Percentiles rank a stretch among this genome's conserved stretches.
Evolutionary conservation across 106 monocot genomes (phyloP).

Genomic region (Dendrobium nobile): DNA sequence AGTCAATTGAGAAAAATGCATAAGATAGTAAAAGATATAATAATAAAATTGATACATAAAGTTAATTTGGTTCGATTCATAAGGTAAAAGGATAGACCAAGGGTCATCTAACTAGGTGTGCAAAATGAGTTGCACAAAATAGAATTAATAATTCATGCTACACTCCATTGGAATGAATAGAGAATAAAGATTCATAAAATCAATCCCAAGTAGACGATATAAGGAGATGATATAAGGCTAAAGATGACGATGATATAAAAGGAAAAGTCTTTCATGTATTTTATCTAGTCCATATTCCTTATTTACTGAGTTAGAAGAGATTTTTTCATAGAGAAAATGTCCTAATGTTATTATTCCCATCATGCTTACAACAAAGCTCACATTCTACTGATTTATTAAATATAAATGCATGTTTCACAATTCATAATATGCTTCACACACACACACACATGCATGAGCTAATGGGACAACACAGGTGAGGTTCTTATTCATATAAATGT

Average conservation of each 20-base stretch:
- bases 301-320: too few relatives aligned
- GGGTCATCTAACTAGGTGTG: neutral
- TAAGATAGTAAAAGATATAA: neutral
- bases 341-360: too few relatives aligned
- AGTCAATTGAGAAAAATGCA: neutral
- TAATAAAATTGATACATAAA: neutral
- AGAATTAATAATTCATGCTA: too few relatives aligned
- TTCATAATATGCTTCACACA: neutral
- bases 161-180: neutral
- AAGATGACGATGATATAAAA: neutral
- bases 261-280: neutral
- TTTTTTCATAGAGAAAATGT: too few relatives aligned
- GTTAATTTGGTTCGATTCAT: neutral
- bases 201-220: neutral
- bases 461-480: too few relatives aligned
- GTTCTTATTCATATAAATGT: neutral
- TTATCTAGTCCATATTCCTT: too few relatives aligned
- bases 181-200: neutral
- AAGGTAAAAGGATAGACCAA: neutral
- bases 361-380: too few relatives aligned
- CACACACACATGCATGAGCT: neutral
- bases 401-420: neutral
- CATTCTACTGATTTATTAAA: neutral
- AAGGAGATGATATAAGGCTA: neutral
- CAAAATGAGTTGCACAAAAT: too few relatives aligned